Evolutionary conservation across 352 stramenopile species (phyloP).

Genomic region (Globisporangium splendens): DNA sequence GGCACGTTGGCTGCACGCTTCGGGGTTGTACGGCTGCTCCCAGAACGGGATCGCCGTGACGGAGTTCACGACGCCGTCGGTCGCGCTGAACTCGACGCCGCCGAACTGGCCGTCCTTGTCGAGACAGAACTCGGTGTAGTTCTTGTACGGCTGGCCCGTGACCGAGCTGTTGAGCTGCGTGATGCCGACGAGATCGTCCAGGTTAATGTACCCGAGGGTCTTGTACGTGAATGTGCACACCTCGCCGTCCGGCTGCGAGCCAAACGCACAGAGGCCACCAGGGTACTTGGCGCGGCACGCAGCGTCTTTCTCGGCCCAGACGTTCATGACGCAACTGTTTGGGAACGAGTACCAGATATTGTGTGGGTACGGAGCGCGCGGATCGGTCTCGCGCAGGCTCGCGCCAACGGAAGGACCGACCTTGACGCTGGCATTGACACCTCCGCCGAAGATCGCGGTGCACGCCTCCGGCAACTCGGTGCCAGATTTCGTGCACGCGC

Average conservation of each 20-base stretch:
- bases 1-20: slow-evolving; percentile 28
- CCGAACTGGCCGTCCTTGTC: slow-evolving; percentile 28
- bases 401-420: slow-evolving; percentile 45
- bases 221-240: slow-evolving; percentile 63
- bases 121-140: slow-evolving; percentile 56
- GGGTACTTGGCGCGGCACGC: slow-evolving; percentile 27
- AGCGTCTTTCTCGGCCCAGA: slow-evolving; percentile 35
- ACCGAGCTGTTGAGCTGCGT: slow-evolving; percentile 33
- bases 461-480: slow-evolving; percentile 20
- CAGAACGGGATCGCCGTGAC: slow-evolving; percentile 48
- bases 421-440: slow-evolving; percentile 8
- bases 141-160: slow-evolving; percentile 25
- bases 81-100: slow-evolving; percentile 37
- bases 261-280: slow-evolving; percentile 34
- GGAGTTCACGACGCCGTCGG: slow-evolving; percentile 6
- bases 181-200: slow-evolving; percentile 71
- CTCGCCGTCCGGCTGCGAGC: slow-evolving; percentile 39
- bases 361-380: slow-evolving; percentile 48
- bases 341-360: slow-evolving; percentile 69
- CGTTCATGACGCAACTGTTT: slow-evolving; percentile 42
- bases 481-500: slow-evolving; percentile 31
- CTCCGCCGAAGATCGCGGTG: slow-evolving; percentile 17
- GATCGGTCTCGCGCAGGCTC: slow-evolving; percentile 25
- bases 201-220: slow-evolving; percentile 45
- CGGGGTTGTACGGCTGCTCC: slow-evolving; percentile 30